Evolutionary conservation across 352 stramenopile species (phyloP), one percentile per base, ranked within the genome.

Genomic region (Pythium periplocum): DNA sequence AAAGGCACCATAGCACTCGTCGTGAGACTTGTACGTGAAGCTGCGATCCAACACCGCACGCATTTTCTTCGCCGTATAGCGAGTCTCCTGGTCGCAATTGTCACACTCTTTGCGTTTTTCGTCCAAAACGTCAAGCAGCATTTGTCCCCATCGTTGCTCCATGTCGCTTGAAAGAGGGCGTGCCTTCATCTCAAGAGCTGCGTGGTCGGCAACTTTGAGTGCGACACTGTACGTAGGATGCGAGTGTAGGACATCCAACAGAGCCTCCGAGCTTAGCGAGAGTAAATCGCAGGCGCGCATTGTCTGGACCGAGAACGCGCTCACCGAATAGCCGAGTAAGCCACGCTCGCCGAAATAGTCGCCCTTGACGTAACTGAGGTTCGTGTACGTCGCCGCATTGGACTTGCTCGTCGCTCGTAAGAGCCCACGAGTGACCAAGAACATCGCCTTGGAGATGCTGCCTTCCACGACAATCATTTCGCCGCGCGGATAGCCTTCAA

Each of bases 381-480:
- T 57, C 7, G 47, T 46, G 45, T 61, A 64, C 31, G 59, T 6
- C 1, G 48, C 59, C 3, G 63, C 39, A 3, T 81, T 57, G 1
- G 71, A 54, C 2, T 57, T 60, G 40, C 64, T 83, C 0, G 54
- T 62, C 0, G 66, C 68, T 41, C 68, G 66, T 4, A 89, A 45
- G 36, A 72, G 55, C 0, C 78, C 78, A 44, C 64, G 63, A 0
- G 83, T 72, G n/a, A 90, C 74, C 41, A 90, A 85, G 43, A 82
- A 86, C 78, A 90, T 87, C 33, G 66, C 59, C 38, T 78, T 83
- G 33, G 74, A 66, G 34, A 90, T 81, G 40, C 62, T 83, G 2
- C 74, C 78, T 70, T 90, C 76, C 0, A 85, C 70, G 2, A 90
- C 26, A 10, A 86, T 76, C 8, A 71, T 69, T 41, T 90, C 78